A percentile compares a stretch with the other conserved stretches of the same genome.
Evolutionary conservation across 169 alveolate species (phyloP).

Genomic region (Besnoitia besnoiti): DNA sequence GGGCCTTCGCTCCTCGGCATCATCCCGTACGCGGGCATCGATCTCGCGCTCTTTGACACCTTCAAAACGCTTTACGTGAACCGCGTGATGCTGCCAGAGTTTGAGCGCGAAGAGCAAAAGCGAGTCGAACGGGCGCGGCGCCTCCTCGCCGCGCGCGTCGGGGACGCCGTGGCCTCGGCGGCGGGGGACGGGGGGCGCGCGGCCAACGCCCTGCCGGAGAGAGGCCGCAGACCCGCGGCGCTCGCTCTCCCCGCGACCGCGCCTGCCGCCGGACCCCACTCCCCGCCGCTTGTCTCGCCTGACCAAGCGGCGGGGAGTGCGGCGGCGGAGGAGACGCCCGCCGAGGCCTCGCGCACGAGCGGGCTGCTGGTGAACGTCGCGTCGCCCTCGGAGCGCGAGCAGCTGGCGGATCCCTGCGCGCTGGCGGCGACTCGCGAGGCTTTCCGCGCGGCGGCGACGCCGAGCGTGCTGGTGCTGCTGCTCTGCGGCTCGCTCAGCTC

Average conservation of each 20-base stretch:
- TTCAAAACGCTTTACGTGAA: slow-evolving; percentile 54
- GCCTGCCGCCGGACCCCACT: not conserved
- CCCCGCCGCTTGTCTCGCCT: not conserved
- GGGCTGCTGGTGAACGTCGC: not conserved
- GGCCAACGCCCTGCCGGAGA: too few relatives aligned
- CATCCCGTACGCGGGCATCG: slow-evolving; percentile 75
- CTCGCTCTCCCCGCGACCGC: not conserved
- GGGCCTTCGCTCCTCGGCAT: slow-evolving; percentile 71
- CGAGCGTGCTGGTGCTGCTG: slow-evolving; percentile 53
- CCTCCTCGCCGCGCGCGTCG: too few relatives aligned
- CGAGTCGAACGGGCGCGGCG: too few relatives aligned
- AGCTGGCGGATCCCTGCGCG: not conserved
- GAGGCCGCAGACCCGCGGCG: too few relatives aligned
- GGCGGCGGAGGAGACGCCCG: not conserved
- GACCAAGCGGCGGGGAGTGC: not conserved
- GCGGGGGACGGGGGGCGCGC: too few relatives aligned
- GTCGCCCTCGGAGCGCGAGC: not conserved
- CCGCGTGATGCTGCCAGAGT: slow-evolving; percentile 1
- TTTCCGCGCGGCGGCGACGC: not conserved
- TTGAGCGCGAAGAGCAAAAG: slow-evolving; percentile 1
- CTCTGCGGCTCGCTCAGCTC: slow-evolving; percentile 66
- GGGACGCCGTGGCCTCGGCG: too few relatives aligned
- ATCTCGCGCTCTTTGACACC: slow-evolving; percentile 71
- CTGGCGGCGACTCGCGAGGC: slow-evolving; percentile 32
- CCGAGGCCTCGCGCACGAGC: not conserved